These are phyloP conservation scores for Mayamaea pseudoterrestris DNA, from an alignment of 108 stramenopile species.

Conservation along the genomic window DNA sequence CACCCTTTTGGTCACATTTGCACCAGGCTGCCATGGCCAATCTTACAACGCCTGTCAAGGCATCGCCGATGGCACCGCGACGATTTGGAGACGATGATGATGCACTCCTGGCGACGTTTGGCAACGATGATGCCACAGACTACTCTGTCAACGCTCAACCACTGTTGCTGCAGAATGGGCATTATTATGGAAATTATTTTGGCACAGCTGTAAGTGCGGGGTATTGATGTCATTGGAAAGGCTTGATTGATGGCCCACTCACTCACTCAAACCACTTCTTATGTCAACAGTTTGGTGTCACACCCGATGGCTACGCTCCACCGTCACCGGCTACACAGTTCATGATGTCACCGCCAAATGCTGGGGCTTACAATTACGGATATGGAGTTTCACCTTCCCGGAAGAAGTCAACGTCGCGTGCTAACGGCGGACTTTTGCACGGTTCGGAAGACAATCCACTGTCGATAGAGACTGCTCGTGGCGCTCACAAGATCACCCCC, in stretches of 20 bases:
- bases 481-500: no score
- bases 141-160: constrained; percentile 26
- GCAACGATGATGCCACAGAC: no score
- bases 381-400: no score
- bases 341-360: constrained; percentile 42
- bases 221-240: no score
- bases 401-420: no score
- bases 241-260: no score
- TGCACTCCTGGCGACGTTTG: neutral
- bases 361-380: constrained; percentile 15
- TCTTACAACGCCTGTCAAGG: constrained; percentile 14
- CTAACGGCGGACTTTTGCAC: no score
- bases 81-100: constrained; percentile 9
- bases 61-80: constrained; percentile 3
- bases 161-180: constrained; percentile 13
- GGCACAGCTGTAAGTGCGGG: no score
- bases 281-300: no score
- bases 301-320: constrained; percentile 28
- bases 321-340: constrained; percentile 51
- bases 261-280: no score
- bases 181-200: constrained; percentile 19
- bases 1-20: constrained; percentile 47
- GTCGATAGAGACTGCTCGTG: no score
- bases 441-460: no score
- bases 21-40: constrained; percentile 28